Percentiles rank a stretch among this genome's conserved stretches.
Conservation (phyloP, 257 asterid genomes). For the Schizonepeta tenuifolia region DNA sequence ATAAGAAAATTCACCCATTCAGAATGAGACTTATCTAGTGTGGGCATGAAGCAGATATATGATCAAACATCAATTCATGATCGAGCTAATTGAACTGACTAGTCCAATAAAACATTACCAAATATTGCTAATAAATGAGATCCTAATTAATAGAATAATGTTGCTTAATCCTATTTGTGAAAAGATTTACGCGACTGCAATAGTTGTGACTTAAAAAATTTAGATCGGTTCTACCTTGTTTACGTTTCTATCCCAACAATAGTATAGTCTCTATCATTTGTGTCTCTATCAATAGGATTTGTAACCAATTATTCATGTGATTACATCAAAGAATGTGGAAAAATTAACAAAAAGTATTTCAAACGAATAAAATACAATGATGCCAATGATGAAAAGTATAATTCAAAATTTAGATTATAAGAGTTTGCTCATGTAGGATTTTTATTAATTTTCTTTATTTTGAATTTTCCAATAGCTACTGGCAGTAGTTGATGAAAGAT, state of each 20-base stretch:
- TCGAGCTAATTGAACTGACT: not conserved
- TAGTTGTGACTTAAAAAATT: not conserved
- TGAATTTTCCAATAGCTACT: too few species aligned
- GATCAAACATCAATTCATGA: not conserved
- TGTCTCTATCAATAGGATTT: constrained; percentile 24
- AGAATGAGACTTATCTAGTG: not conserved
- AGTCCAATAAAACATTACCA: not conserved
- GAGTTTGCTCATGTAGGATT: not conserved
- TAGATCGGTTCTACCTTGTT: not conserved
- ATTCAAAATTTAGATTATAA: too few species aligned
- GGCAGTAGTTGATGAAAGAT: too few species aligned
- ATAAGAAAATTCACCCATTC: too few species aligned
- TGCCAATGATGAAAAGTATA: not conserved
- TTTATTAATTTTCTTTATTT: too few species aligned
- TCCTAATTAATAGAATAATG: constrained; percentile 1
- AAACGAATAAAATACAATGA: not conserved
- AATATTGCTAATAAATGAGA: not conserved
- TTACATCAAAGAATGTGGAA: not conserved
- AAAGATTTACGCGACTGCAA: not conserved
- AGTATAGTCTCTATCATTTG: not conserved
- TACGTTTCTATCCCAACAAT: constrained; percentile 7
- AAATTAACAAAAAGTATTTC: not conserved
- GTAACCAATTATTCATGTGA: not conserved
- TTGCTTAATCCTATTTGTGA: not conserved
- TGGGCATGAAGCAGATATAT: not conserved